Base-by-base conservation (phyloP, 108 stramenopile genomes). In the Seminavis robusta region DNA sequence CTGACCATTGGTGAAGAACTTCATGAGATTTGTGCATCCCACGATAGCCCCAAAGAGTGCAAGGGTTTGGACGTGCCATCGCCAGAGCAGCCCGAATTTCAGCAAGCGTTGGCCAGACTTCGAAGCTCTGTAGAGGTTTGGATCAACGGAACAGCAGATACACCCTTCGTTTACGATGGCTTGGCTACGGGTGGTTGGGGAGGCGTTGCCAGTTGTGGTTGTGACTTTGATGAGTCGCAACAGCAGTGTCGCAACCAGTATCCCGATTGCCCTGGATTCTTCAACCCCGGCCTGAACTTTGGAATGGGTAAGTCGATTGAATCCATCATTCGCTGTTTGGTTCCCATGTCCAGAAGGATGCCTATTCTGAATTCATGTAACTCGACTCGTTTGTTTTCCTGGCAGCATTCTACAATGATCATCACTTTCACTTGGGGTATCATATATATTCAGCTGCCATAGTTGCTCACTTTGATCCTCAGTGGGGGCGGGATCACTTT, bases 341-440 rank as follows among this genome's bases (percentile, higher is more conserved):
- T 9, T 11, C 13, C 9, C 36, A 37, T 37, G 9, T 37, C 13
- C 11, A 11, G 13, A 11, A 13, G 11, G 36, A 37, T 13, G 13
- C 11, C 9, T 37, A 9, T 37, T 9, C 13, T 13, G 9, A 9
- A 37, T 37, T 13, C 11, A 37, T 37, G 9, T 37, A 45, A 17
- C 44, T 30, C 6, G 44, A 16, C n/a, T 47, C 20, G 19, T 5
- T 34, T 4, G n/a, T n/a, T n/a, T n/a, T n/a, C n/a, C n/a, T 60
- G 13, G 19, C 27, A 39, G 55, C 80, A 21, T 91, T 81, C 28
- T 94, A 93, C 74, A 94, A 94, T 62, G 95, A 96, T 59, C 90
- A 92, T 48, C 95, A 96, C 56, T 96, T 92, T 55, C 94, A 95
- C 51, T 84, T 71, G 45, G 95, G 95, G 13, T 94, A 96, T 59